phyloP scores from a whole-genome alignment of 2,329 filamentous ascomycete species.

The Pyricularia pennisetigena region DNA sequence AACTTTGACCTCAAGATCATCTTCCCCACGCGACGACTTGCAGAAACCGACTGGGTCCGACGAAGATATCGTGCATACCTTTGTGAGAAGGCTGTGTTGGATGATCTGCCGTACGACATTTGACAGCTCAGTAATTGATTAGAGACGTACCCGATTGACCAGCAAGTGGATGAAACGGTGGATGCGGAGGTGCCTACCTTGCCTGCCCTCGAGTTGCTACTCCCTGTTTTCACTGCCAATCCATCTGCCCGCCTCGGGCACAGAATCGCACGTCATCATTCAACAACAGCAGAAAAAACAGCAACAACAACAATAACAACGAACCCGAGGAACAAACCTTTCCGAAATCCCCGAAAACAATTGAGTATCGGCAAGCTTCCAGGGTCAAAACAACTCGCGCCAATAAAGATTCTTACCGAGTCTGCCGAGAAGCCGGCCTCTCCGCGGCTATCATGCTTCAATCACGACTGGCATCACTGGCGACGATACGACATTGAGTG shows the following conservation, averaged over 20 bases:
- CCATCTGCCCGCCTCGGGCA: background rate
- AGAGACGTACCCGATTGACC: background rate
- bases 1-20: background rate
- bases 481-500: background rate
- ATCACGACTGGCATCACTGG: background rate
- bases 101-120: background rate
- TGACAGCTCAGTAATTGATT: background rate
- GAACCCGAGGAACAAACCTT: background rate
- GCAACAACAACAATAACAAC: background rate
- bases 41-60: background rate
- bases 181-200: too few species aligned
- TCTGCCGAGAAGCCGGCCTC: background rate
- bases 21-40: background rate
- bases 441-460: constrained; percentile 1
- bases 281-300: background rate
- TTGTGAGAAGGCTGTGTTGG: background rate
- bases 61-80: background rate
- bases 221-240: background rate
- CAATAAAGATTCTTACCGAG: background rate
- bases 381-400: background rate
- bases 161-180: background rate
- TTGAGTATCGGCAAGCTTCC: too few species aligned
- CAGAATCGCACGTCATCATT: background rate
- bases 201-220: background rate
- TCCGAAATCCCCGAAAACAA: background rate